phyloP scores from a whole-genome alignment of 768 basidiomycete genomes.

The Mycena crocata region DNA sequence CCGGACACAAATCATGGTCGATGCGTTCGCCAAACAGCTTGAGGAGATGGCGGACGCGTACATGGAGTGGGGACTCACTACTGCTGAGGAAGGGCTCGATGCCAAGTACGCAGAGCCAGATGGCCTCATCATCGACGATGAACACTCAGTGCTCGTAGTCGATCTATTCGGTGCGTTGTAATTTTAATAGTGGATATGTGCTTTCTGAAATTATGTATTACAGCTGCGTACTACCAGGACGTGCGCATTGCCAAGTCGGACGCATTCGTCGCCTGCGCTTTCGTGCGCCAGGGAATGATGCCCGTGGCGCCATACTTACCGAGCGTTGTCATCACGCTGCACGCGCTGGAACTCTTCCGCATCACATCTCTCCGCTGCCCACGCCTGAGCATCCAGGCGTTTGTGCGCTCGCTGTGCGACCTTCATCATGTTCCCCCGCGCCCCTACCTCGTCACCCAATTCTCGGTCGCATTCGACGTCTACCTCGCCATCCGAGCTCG shows the following conservation, averaged over 20 bases:
- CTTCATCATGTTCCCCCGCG: not conserved
- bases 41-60: not conserved
- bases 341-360: not conserved
- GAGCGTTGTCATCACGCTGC: not conserved
- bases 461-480: slow-evolving; percentile 48
- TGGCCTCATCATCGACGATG: not conserved
- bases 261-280: not conserved
- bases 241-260: not conserved
- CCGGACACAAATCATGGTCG: not conserved
- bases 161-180: not conserved
- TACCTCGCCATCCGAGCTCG: slow-evolving; percentile 43
- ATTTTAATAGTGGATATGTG: not conserved
- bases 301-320: not conserved
- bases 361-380: not conserved
- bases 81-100: not conserved
- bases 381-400: not conserved
- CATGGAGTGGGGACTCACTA: not conserved
- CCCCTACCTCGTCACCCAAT: slow-evolving; percentile 3
- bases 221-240: not conserved
- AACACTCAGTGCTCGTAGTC: not conserved
- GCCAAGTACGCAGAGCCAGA: not conserved
- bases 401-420: not conserved
- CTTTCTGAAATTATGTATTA: not conserved
- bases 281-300: slow-evolving; percentile 22
- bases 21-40: not conserved